Base-by-base conservation (phyloP, 1,284 basidiomycete genomes). In the Wolfiporia cocos region DNA sequence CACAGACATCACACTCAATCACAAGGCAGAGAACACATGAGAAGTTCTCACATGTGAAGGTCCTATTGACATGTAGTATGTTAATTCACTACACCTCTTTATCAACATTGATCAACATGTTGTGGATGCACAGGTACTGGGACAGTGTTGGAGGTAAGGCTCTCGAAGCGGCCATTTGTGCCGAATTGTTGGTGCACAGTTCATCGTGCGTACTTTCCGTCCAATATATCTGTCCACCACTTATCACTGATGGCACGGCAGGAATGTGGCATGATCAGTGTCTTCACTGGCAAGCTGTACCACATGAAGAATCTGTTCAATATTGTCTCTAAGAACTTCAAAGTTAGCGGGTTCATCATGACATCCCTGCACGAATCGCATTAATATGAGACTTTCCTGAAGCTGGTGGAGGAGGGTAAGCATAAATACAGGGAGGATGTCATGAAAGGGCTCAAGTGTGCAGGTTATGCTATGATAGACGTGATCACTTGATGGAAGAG, bases 1-100 rank as follows among this genome's bases (percentile, higher is more conserved):
- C 0, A 78, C 77, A 5, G 84, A 90, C 54, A 71, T 78, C 10
- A 78, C 73, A 0, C 77, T 89, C 65, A 86, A 89, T 62, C 89
- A 90, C 67, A 89, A 88, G 63, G 73, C 64, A 0, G 60, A 61
- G 12, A 61, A 64, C 31, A 74, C 73, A 10, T 61, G 61, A 30
- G 66, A 75, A 20, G 70, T 80, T 3, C 70, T 87, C 47, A 64
- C 68, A 49, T 70, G 73, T 51, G 69, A 81, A 41, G 80, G 82
- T 0, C 67, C 74, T 5, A 72, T 81, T 47, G 68, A 71, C 51
- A 64, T 73, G 71, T 75, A 63, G 11, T 54, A 43, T 2, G 5
- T 3, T 5, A 24, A 3, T 26, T 10, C 12, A 5, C 17, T 19
- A 7, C 5, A n/a, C 3, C 5, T 9, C 46, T 14, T 14, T 18